Base-by-base conservation (phyloP, 75 land plant genomes). In the Cryptomeria japonica region DNA sequence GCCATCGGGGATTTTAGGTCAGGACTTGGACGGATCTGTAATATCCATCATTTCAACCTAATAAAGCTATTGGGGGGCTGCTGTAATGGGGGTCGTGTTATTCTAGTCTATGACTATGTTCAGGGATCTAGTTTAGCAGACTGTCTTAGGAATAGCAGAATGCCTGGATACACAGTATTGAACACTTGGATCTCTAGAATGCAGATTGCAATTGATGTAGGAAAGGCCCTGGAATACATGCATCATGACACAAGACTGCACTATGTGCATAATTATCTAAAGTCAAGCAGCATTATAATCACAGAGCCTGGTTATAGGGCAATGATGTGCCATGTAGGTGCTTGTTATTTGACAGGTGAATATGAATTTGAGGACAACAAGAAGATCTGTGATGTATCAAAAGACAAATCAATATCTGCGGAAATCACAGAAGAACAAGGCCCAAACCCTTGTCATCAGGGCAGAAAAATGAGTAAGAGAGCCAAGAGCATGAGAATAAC, bases 171-270 rank as follows among this genome's bases (percentile, higher is more conserved):
- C 89, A 91, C 95, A 12, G 92, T 91, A 9, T 89, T 96, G 18
- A 72, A 89, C 37, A 88, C 85, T 25, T 96, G 96, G 96, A 68
- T 90, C 2, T 91, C 91, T 34, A 86, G 97, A 19, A 87, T 94
- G 84, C 92, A 91, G 87, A 75, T 96, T 61, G 97, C 96, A 3
- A 46, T 85, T 6, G 97, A 94, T 61, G 22, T 96, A 32, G 94
- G 96, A 16, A 89, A 92, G 78, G 96, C 93, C 34, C 89, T 96
- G 37, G 96, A 93, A 70, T 96, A 96, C 90, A 79, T 94, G 73
- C 97, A 96, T 91, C 87, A 95, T 84, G 79, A 85, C 79, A 80
- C 87, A 46, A 90, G 90, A 0, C 38, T 86, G 53, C 76, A 68
- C 6, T 88, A 86, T 49, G 92, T 93, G 14, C 97, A 96, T 61